Conservation (phyloP, 2,329 filamentous ascomycete genomes). For the Cyphellophora europaea region DNA sequence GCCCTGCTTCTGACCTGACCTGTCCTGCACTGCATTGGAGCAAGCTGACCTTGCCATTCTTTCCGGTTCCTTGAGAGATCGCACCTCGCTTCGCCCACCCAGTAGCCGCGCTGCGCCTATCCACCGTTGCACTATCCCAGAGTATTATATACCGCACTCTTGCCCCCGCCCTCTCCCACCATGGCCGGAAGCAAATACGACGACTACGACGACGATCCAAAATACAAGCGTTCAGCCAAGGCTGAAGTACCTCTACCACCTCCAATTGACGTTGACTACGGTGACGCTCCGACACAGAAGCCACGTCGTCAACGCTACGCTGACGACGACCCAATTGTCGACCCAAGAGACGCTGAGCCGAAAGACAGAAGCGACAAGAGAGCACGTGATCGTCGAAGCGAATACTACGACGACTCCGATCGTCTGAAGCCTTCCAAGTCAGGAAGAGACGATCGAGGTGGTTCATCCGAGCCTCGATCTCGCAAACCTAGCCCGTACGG, state of each 20-base stretch:
- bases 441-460: not conserved
- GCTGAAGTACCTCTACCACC: not conserved
- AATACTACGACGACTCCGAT: no score
- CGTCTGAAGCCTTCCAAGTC: not conserved
- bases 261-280: not conserved
- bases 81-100: no score
- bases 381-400: not conserved
- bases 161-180: not conserved
- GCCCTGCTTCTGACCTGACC: no score
- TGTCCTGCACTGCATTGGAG: no score
- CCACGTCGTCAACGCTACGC: not conserved
- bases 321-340: constrained; percentile 1
- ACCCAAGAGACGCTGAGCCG: not conserved
- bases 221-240: not conserved
- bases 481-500: not conserved
- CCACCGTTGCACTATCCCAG: no score
- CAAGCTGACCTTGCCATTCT: no score
- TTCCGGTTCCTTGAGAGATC: no score
- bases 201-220: not conserved
- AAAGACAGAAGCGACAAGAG: not conserved
- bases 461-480: not conserved
- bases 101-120: no score
- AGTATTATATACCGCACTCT: not conserved
- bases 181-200: not conserved
- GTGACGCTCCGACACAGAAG: not conserved